Evolutionary conservation across 495 filamentous ascomycete genomes (phyloP).

Genomic region (Penicillium canariense): DNA sequence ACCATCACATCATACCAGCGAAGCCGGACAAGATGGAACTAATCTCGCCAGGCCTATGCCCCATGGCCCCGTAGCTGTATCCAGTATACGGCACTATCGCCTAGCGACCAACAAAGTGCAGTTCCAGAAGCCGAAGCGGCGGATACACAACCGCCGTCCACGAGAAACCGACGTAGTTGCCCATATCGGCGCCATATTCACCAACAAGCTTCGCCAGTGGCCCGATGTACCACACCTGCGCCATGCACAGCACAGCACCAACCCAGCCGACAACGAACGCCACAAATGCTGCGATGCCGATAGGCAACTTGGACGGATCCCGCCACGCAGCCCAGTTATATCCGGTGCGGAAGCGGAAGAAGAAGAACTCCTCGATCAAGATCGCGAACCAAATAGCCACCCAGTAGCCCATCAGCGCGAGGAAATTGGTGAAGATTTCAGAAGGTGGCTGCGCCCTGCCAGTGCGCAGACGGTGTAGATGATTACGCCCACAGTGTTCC

Average conservation of each 20-base stretch:
- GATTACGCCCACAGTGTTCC: constrained; percentile 58
- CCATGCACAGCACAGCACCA: constrained; percentile 68
- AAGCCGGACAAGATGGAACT: neutral
- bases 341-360: constrained; percentile 52
- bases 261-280: constrained; percentile 69
- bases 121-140: constrained; percentile 49
- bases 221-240: constrained; percentile 68
- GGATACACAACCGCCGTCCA: constrained; percentile 51
- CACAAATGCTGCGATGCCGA: constrained; percentile 59
- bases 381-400: constrained; percentile 64
- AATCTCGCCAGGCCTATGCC: neutral
- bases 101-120: constrained; percentile 44
- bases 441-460: constrained; percentile 60
- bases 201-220: constrained; percentile 57
- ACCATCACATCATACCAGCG: neutral
- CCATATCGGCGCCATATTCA: constrained; percentile 61
- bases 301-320: constrained; percentile 54
- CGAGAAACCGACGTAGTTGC: constrained; percentile 49
- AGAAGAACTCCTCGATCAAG: constrained; percentile 59
- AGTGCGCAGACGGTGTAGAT: constrained; percentile 64
- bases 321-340: constrained; percentile 67
- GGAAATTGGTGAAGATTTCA: constrained; percentile 68
- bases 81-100: neutral
- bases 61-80: neutral
- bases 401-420: constrained; percentile 76